Evolutionary conservation across 2,329 filamentous ascomycete genomes (phyloP).

Genomic region (Gliomastix tumulicola): DNA sequence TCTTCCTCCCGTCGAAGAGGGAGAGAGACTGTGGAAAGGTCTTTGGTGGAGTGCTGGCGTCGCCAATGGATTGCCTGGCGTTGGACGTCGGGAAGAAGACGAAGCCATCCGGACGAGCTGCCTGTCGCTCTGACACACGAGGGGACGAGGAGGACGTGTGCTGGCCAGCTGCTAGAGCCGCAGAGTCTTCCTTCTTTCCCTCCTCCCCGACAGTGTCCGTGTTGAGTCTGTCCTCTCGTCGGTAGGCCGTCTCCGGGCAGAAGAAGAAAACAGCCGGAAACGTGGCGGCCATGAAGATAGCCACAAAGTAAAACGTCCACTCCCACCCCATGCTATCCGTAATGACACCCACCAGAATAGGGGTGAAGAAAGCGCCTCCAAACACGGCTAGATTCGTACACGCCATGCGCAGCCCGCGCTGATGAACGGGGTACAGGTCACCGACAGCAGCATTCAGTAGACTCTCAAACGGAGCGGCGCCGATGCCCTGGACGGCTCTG

Average conservation of each 20-base stretch:
- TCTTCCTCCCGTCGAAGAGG: slow-evolving; percentile 76
- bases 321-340: slow-evolving; percentile 69
- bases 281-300: slow-evolving; percentile 70
- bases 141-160: slow-evolving; percentile 3
- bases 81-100: slow-evolving; percentile 21
- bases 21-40: slow-evolving; percentile 54
- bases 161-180: too few relatives aligned
- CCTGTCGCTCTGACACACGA: background rate
- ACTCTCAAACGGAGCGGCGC: slow-evolving; percentile 81
- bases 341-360: slow-evolving; percentile 86
- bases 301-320: slow-evolving; percentile 84
- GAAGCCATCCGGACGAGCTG: slow-evolving; percentile 13
- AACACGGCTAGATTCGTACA: slow-evolving; percentile 56
- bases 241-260: slow-evolving; percentile 79
- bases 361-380: slow-evolving; percentile 58
- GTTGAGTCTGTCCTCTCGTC: slow-evolving; percentile 59
- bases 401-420: slow-evolving; percentile 83
- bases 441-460: slow-evolving; percentile 84
- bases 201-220: slow-evolving; percentile 51
- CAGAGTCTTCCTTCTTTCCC: background rate
- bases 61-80: slow-evolving; percentile 24
- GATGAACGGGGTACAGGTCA: slow-evolving; percentile 83
- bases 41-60: slow-evolving; percentile 37
- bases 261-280: slow-evolving; percentile 69
- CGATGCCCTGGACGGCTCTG: slow-evolving; percentile 79